Base-by-base conservation (phyloP, 192 early-diverging fungal genomes). In the Linnemannia hyalina region DNA sequence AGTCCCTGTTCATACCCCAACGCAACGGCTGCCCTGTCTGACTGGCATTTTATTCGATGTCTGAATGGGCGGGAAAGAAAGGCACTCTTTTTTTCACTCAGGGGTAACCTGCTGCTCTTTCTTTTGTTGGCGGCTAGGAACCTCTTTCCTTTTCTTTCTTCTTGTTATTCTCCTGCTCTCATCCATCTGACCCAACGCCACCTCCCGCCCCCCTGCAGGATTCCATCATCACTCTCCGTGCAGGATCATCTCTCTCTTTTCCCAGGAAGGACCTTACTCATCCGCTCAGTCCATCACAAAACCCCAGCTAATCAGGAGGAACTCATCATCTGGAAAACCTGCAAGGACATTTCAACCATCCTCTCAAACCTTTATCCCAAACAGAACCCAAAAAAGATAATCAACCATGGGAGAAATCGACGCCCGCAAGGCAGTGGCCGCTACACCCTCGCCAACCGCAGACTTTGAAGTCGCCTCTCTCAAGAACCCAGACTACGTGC, bases 381-480 rank as follows among this genome's bases (percentile, higher is more conserved):
- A 57, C 57, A 26, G 9, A 63, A 8, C 35, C 13, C 47, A 65
- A 32, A 9, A 65, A 65, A 15, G n/a, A n/a, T 29, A 4, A 32
- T 2, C 60, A 65, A 65, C 2, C 32, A 65, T 65, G 60, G 32
- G 29, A 29, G 60, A 65, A 29, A 46, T 29, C 69, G 36, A 32
- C 22, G 7, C 69, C 11, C 16, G 13, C 69, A 70, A 70, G 6
- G 57, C 38, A 38, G 49, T 13, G 23, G 49, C 57, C 26, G 29
- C n/a, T 65, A 16, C 29, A 13, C 49, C 38, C 55, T 38, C 76
- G 6, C 18, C 76, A 26, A 36, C 65, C 36, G 23, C 26, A n/a
- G 83, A 85, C 44, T 85, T 85, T 73, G 83, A 85, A n/a, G 83
- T 85, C 29, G 83, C 83, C 41, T 85, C 83, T 35, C 83, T 85